Evolutionary conservation across 106 monocot species (phyloP).

Genomic region (Dendrobium chrysotoxum): DNA sequence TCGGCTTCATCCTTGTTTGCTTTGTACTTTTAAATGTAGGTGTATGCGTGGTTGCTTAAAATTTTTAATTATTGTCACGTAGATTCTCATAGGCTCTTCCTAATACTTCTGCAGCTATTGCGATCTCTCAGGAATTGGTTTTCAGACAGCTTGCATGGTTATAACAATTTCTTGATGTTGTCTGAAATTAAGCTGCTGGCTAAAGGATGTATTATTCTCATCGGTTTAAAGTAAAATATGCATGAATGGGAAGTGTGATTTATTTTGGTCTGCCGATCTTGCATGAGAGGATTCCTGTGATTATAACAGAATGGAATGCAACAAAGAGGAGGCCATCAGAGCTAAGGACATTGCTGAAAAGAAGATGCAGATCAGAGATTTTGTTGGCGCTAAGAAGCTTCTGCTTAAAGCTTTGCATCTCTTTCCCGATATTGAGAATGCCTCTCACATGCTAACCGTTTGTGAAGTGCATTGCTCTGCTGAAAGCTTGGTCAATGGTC

Average conservation of each 20-base stretch:
- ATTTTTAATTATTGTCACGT: not conserved
- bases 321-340: slow-evolving; percentile 22
- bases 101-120: not conserved
- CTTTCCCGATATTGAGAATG: slow-evolving; percentile 27
- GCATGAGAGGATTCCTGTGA: not conserved
- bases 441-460: slow-evolving; percentile 22
- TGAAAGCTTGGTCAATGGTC: slow-evolving; percentile 15
- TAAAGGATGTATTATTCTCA: not conserved
- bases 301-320: slow-evolving; percentile 18
- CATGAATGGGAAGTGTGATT: not conserved
- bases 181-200: not conserved
- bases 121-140: not conserved
- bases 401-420: slow-evolving; percentile 18
- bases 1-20: too few relatives aligned
- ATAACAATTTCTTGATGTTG: not conserved
- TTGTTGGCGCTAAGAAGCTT: slow-evolving; percentile 16
- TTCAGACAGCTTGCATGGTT: not conserved
- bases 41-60: not conserved
- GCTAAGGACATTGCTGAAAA: slow-evolving; percentile 22
- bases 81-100: not conserved
- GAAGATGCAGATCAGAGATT: slow-evolving; percentile 22
- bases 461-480: slow-evolving; percentile 27
- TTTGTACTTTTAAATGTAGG: too few relatives aligned
- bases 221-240: not conserved
- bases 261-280: not conserved